These are phyloP conservation scores for Phialocephala subalpina DNA, from an alignment of 2,329 filamentous ascomycete species.

Conservation along the genomic window DNA sequence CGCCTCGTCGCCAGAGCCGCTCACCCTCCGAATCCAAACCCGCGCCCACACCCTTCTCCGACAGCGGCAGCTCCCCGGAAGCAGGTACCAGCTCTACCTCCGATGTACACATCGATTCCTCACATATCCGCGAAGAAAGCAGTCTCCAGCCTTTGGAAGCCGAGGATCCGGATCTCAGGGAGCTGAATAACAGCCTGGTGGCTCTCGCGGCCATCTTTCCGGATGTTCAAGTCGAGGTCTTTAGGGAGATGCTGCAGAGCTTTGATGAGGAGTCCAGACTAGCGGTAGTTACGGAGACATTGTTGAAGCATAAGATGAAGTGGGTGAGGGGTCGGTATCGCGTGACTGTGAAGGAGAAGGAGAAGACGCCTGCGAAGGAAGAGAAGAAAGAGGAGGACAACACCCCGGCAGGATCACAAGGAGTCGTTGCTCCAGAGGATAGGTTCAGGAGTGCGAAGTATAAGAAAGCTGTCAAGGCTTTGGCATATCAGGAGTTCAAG, in stretches of 20 bases:
- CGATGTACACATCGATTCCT: not conserved
- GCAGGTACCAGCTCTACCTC: constrained; percentile 15
- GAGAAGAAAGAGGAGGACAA: not conserved
- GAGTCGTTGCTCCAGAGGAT: constrained; percentile 63
- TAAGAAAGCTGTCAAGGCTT: constrained; percentile 70
- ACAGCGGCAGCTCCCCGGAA: constrained; percentile 41
- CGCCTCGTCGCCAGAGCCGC: constrained; percentile 37
- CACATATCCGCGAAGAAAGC: constrained; percentile 59
- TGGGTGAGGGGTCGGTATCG: constrained; percentile 76
- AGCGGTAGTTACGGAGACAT: constrained; percentile 77
- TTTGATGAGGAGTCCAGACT: constrained; percentile 81
- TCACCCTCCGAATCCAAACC: constrained; percentile 34
- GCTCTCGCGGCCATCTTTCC: constrained; percentile 78
- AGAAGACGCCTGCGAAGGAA: constrained; percentile 34
- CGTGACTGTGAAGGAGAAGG: constrained; percentile 48
- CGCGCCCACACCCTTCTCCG: constrained; percentile 42
- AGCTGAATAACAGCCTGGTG: constrained; percentile 74
- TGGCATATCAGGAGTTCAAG: constrained; percentile 79
- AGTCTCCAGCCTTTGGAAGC: constrained; percentile 57
- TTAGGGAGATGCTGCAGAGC: constrained; percentile 79
- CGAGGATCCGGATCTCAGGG: constrained; percentile 68
- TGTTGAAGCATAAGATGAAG: constrained; percentile 75
- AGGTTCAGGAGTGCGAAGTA: constrained; percentile 74
- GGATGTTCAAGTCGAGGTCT: constrained; percentile 82
- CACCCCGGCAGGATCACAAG: constrained; percentile 16